Evolutionary conservation across 1,284 basidiomycete genomes (phyloP).

Genomic region (Veloboletus limbatus): DNA sequence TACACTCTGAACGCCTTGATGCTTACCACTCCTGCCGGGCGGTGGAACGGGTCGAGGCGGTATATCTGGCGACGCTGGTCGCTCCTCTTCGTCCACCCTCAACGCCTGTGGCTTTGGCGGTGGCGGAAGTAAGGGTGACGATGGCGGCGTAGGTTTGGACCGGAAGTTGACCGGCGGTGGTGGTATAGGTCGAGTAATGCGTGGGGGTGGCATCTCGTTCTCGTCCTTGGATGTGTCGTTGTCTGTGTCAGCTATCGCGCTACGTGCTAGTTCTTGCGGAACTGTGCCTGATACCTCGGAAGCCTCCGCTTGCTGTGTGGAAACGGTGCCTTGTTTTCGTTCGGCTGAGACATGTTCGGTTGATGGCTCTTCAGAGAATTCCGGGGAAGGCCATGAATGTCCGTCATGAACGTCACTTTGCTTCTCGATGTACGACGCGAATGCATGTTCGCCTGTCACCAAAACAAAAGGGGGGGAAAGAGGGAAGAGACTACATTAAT

Average conservation of each 20-base stretch:
- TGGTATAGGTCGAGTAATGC: constrained; percentile 32
- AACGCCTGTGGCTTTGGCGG: constrained; percentile 17
- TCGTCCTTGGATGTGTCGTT: constrained; percentile 7
- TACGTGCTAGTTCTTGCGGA: background rate
- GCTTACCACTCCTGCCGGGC: constrained; percentile 29
- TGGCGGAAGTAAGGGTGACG: constrained; percentile 17
- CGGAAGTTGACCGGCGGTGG: constrained; percentile 26
- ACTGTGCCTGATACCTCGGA: constrained; percentile 1
- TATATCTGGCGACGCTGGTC: constrained; percentile 28
- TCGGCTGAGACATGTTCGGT: background rate
- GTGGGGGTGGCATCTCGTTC: constrained; percentile 33
- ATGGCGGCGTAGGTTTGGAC: constrained; percentile 27
- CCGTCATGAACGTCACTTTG: constrained; percentile 9
- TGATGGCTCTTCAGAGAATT: constrained; percentile 11
- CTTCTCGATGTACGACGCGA: constrained; percentile 12
- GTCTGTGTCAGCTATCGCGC: constrained; percentile 1
- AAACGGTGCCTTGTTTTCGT: constrained; percentile 5
- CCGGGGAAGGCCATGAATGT: background rate
- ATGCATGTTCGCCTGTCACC: constrained; percentile 23
- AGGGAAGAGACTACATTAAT: constrained; percentile 29
- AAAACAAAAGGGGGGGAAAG: constrained; percentile 1
- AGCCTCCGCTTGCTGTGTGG: background rate
- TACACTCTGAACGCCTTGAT: background rate
- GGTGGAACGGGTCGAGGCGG: constrained; percentile 31
- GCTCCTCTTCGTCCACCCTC: constrained; percentile 25